Percentiles rank a stretch among this genome's conserved stretches.
Conservation (phyloP, 371 early-diverging fungal species). For the Mortierella sp. region DNA sequence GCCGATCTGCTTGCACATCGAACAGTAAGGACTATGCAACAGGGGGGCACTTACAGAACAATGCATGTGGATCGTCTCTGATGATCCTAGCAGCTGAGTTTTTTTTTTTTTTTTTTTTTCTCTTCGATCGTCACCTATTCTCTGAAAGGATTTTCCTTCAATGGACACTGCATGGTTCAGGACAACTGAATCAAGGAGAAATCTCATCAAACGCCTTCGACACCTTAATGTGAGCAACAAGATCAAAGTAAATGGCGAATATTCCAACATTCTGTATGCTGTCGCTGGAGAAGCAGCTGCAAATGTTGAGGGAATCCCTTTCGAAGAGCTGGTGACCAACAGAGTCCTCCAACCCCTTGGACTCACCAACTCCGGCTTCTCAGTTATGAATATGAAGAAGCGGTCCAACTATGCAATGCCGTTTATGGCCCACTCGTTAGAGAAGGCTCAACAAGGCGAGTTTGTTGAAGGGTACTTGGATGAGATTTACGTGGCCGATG, state of each 20-base stretch:
- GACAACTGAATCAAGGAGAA: not conserved
- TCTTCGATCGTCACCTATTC: too few relatives aligned
- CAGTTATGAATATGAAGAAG: not conserved
- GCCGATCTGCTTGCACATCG: conserved; percentile 14
- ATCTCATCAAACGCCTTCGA: conserved; percentile 11
- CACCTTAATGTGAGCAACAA: not conserved
- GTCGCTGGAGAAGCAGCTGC: conserved; percentile 19
- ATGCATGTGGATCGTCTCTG: too few relatives aligned
- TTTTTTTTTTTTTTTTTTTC: too few relatives aligned
- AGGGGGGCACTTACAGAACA: too few relatives aligned
- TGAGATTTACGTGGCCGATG: not conserved
- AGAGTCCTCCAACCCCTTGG: conserved; percentile 12
- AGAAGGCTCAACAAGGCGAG: conserved; percentile 8
- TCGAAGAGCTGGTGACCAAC: conserved; percentile 4
- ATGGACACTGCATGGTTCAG: not conserved
- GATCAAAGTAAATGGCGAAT: not conserved
- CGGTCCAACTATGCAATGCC: conserved; percentile 15
- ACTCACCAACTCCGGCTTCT: conserved; percentile 9
- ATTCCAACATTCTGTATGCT: conserved; percentile 12
- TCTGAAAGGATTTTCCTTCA: not conserved
- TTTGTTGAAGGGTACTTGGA: conserved; percentile 8
- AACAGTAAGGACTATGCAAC: conserved; percentile 11
- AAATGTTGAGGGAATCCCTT: not conserved
- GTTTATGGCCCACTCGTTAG: not conserved
- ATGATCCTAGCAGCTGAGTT: too few relatives aligned